Evolutionary conservation across 2,329 filamentous ascomycete genomes (phyloP).

Genomic region (Colletotrichum siamense): DNA sequence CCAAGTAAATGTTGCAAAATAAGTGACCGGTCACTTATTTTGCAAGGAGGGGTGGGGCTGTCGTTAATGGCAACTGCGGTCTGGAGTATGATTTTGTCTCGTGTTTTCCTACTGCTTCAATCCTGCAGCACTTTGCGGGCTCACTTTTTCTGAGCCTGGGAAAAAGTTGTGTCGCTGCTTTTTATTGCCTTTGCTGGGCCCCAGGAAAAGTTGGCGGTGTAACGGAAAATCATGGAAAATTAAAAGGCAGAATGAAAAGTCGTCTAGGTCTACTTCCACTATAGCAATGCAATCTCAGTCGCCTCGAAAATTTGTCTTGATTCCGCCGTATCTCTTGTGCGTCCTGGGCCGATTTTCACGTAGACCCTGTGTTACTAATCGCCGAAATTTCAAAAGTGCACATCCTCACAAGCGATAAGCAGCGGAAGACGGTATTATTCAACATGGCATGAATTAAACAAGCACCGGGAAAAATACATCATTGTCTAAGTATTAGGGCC

Average conservation of each 20-base stretch:
- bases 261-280: not conserved
- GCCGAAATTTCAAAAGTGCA: not conserved
- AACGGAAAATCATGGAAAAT: constrained; percentile 1
- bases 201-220: not conserved
- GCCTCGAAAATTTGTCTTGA: not conserved
- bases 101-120: not conserved
- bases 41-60: not conserved
- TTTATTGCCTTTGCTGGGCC: not conserved
- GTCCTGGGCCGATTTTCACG: too few species aligned
- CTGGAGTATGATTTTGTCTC: not conserved
- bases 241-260: constrained; percentile 5
- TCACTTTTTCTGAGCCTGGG: not conserved
- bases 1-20: constrained; percentile 21
- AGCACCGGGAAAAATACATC: too few species aligned
- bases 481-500: not conserved
- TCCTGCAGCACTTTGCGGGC: not conserved
- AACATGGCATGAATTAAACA: too few species aligned
- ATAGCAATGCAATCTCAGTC: constrained; percentile 2
- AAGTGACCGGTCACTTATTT: constrained; percentile 14
- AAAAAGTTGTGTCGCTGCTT: constrained; percentile 4
- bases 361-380: accelerated
- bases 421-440: accelerated
- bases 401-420: accelerated
- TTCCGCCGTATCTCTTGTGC: too few species aligned
- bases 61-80: not conserved